Evolutionary conservation across 225 moss, liverwort and hornwort genomes (phyloP), one percentile per base, ranked within the genome.

Genomic region (Bryoerythrophyllum caledonicum): DNA sequence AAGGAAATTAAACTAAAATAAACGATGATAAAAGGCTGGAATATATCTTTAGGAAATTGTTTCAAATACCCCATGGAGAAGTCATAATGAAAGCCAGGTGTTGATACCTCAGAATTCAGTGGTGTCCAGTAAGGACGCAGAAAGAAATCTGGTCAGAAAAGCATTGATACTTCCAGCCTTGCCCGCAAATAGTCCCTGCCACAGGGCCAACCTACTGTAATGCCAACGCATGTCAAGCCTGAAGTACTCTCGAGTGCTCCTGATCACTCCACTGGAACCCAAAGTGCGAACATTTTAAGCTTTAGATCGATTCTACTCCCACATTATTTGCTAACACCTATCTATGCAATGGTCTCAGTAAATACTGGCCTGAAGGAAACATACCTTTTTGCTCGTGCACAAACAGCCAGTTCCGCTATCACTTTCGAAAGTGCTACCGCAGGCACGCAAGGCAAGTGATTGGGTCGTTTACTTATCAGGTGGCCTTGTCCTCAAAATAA

Each of bases 101-200:
- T 63, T 10, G 61, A 68, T 52, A 20, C 40, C 26, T 8, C 15
- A 11, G 21, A 46, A 26, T n/a, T 0, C 21, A 13, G 20, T 48
- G 48, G 32, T 12, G 43, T 55, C 68, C 63, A 71, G 24, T 63
- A 24, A 63, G 71, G 44, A 6, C 6, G 44, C 55, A 44, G 71
- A 63, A 71, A 64, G 17, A 64, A 71, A 78, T 71, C 44, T 19
- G 23, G 19, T 71, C 17, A 63, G 63, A 40, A 62, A 40, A 51
- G 51, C 8, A 1, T 38, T 21, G 28, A 37, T 37, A 14, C 27
- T 37, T 13, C 20, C 52, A 68, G 30, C 66, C 8, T 46, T 32
- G 3, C 17, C 64, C 40, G 7, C 64, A 70, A 41, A 30, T 63
- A 4, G 9, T 32, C 10, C n/a, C 63, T 54, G 53, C 16, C 41